Percentiles rank a stretch among this genome's conserved stretches.
These are phyloP conservation scores for Drechslerella coelobrocha DNA, from an alignment of 2,329 filamentous ascomycete species.

Conservation along the genomic window DNA sequence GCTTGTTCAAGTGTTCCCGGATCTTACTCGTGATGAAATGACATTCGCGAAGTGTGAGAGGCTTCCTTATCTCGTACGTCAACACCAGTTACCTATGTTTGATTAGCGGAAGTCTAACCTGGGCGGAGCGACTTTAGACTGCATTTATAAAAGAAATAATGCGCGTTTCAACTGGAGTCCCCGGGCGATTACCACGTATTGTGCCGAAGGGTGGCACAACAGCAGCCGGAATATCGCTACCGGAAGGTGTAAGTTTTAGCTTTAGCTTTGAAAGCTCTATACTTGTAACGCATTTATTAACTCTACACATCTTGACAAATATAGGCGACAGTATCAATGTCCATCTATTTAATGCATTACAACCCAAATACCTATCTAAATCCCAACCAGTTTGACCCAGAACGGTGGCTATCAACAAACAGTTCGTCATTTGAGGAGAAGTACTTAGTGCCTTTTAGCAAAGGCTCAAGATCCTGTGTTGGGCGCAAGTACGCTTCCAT, in stretches of 20 bases:
- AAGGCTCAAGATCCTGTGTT: slow-evolving; percentile 15
- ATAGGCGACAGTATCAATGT: slow-evolving; percentile 25
- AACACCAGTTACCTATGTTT: slow-evolving; percentile 9
- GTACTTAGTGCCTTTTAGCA: slow-evolving; percentile 28
- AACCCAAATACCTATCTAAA: slow-evolving; percentile 21
- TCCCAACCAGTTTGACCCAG: slow-evolving; percentile 30
- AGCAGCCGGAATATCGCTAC: not conserved
- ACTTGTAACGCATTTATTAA: not conserved
- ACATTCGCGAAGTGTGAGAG: slow-evolving; percentile 14
- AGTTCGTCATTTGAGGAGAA: slow-evolving; percentile 14
- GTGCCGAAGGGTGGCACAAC: slow-evolving; percentile 2
- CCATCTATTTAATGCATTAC: slow-evolving; percentile 21
- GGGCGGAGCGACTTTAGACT: not conserved
- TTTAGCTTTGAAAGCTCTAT: not conserved
- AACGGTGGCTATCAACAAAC: slow-evolving; percentile 21
- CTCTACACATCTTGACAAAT: not conserved
- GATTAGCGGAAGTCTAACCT: not conserved
- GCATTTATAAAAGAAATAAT: not conserved
- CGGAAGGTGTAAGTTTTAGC: slow-evolving; percentile 1
- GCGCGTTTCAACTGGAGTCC: not conserved
- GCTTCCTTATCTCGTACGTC: slow-evolving; percentile 17
- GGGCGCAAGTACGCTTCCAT: slow-evolving; percentile 11
- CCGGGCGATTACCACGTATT: not conserved
- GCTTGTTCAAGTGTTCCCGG: slow-evolving; percentile 13
- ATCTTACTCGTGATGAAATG: not conserved